Evolutionary conservation across 169 alveolate genomes (phyloP), one percentile per base, ranked within the genome.

Genomic region (Eimeria sp.): DNA sequence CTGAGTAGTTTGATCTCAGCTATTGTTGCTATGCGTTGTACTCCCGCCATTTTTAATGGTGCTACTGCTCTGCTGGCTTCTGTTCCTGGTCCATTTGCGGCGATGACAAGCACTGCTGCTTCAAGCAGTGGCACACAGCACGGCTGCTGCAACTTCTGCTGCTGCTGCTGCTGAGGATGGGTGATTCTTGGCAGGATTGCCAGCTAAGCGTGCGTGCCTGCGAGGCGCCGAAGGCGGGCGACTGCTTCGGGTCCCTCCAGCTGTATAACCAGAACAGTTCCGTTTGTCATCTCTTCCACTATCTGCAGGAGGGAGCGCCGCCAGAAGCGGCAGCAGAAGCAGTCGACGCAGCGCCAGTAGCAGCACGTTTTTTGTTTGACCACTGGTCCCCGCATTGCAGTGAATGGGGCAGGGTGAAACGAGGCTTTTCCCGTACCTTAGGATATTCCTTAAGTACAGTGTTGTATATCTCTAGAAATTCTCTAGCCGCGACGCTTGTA

Each of bases 381-480:
- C 43, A 45, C 5, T 67, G 78, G 20, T 27, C 40, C 40, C 75
- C 3, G 7, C 49, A 40, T 72, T 34, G 82, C 27, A 72, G 27
- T 40, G 51, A 40, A 72, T 25, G 51, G 4, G 10, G 27, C 78
- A n/a, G n/a, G 49, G 3, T 27, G 18, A 0, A 27, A 2, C 30
- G 2, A 72, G 40, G n/a, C 82, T 13, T 34, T 25, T 18, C 30
- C 18, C 75, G 25, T 51, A 80, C 95, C 95, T 86, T 94, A 6
- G 95, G 88, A 45, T 73, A 86, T 40, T 95, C 97, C 22, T 84
- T 75, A 30, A 95, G 89, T n/a, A 93, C 96, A 58, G 98, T 99
- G 92, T 97, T 98, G 96, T 98, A 98, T 47, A 98, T 98, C 96
- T 98, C 99, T 61, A 97, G 97, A 96, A 98, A 98, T 93, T 98